Base-by-base conservation (phyloP, 371 early-diverging fungal species). In the Blakeslea trispora region DNA sequence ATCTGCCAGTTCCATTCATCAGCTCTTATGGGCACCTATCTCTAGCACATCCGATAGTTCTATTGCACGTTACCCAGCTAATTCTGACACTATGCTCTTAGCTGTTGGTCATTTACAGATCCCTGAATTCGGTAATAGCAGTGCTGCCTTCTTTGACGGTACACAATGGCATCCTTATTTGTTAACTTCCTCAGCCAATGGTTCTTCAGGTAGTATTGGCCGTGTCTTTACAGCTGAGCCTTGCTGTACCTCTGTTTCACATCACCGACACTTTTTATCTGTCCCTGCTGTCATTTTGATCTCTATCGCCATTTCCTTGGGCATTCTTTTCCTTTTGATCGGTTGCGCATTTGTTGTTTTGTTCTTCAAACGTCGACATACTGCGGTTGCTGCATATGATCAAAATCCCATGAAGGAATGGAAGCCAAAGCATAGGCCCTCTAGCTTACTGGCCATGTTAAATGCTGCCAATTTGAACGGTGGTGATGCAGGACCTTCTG, bases 231-330 rank as follows among this genome's bases (percentile, higher is more conserved):
- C 56, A 49, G 45, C 67, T 23, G 37, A 61, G 0, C 48, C 39
- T 3, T 74, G 69, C 28, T 72, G 72, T 35, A 72, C 64, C 13
- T 59, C 54, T 5, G 54, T 39, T 19, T 37, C 34, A 13, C 9
- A 21, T 9, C 46, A n/a, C 3, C 59, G 47, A 22, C 46, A 28
- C 15, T 72, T 72, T 51, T 59, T 83, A 15, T 75, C 89, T 2
- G 63, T 85, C 0, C 84, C 86, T 6, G 76, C 86, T 24, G 87
- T 91, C 4, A 82, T 91, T 37, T 66, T 91, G 15, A 84, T 91
- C 40, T 84, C 92, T 14, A 72, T 88, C 28, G 90, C 85, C 17
- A 84, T 89, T 31, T 87, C 92, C 3, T 72, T 90, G 17, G 85
- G 77, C 5, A 64, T 91, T 9, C 77, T 89, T 13, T 81, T 88